Evolutionary conservation across 305 asterid genomes (phyloP).

Genomic region (Solanum hybrid): DNA sequence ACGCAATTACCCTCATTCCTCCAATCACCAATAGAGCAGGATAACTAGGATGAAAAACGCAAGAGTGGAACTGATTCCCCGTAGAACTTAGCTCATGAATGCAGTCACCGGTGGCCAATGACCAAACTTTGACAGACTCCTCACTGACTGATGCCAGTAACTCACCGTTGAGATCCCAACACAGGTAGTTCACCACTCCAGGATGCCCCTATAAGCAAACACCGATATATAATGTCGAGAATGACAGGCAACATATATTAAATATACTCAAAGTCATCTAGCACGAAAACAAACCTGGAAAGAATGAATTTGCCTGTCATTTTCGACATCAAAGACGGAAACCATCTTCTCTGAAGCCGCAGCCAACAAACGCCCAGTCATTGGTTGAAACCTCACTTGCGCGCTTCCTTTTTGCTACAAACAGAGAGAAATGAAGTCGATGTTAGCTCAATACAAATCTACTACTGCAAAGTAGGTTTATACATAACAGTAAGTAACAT

Average conservation of each 20-base stretch:
- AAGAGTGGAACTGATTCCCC: slow-evolving; percentile 83
- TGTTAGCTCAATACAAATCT: neutral
- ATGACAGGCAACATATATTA: neutral
- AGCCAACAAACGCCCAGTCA: slow-evolving; percentile 66
- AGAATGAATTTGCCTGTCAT: slow-evolving; percentile 68
- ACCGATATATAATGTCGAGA: neutral
- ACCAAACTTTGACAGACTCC: slow-evolving; percentile 95
- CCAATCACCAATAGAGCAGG: slow-evolving; percentile 85
- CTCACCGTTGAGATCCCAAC: slow-evolving; percentile 91
- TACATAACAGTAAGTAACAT: neutral
- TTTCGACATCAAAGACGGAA: slow-evolving; percentile 84
- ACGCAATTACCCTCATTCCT: slow-evolving; percentile 49
- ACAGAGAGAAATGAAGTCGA: slow-evolving; percentile 11
- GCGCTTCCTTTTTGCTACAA: slow-evolving; percentile 87
- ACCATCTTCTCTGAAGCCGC: slow-evolving; percentile 88
- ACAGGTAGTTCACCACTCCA: slow-evolving; percentile 69
- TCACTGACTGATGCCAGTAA: slow-evolving; percentile 86
- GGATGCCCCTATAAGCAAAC: slow-evolving; percentile 57
- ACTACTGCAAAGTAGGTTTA: neutral
- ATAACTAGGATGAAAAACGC: slow-evolving; percentile 92
- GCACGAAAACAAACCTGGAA: slow-evolving; percentile 58
- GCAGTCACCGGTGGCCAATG: slow-evolving; percentile 71
- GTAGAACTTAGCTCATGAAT: slow-evolving; percentile 72
- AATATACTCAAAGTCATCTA: neutral
- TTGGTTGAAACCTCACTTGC: slow-evolving; percentile 92